Conservation (phyloP, 352 stramenopile genomes). For the Phytopythium ostracodes region DNA sequence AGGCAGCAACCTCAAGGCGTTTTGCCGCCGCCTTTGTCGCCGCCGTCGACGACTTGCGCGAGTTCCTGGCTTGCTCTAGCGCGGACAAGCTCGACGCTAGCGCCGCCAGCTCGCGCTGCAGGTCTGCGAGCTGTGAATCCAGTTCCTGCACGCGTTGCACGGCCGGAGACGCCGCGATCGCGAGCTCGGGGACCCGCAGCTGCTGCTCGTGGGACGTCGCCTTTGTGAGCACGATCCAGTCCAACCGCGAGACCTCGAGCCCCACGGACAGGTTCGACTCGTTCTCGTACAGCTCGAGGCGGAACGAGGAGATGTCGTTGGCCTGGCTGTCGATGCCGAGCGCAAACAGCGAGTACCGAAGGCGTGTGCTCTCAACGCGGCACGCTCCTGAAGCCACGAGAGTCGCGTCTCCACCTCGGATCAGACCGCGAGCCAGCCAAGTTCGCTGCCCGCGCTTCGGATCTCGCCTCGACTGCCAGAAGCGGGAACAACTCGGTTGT, state of each 20-base stretch:
- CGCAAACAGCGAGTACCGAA: conserved; percentile 32
- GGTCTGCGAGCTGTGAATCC: conserved; percentile 4
- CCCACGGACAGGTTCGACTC: conserved; percentile 2
- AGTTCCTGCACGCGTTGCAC: conserved; percentile 12
- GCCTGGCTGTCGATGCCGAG: conserved; percentile 9
- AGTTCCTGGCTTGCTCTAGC: neutral
- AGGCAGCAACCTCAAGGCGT: neutral
- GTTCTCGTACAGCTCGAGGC: conserved; percentile 39
- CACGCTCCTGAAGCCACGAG: conserved; percentile 25
- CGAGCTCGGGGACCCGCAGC: conserved; percentile 25
- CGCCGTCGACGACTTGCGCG: neutral
- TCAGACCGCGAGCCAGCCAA: conserved; percentile 25
- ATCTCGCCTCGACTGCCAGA: neutral
- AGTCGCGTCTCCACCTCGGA: conserved; percentile 6
- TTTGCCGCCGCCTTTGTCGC: neutral
- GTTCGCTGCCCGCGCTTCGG: conserved; percentile 13
- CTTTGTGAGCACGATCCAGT: conserved; percentile 45
- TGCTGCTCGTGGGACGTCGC: conserved; percentile 33
- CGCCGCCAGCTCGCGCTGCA: conserved; percentile 2
- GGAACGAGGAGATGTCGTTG: conserved; percentile 15
- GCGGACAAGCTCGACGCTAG: neutral
- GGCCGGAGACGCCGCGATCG: conserved; percentile 13
- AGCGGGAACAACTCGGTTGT: neutral
- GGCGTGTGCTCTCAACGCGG: conserved; percentile 12
- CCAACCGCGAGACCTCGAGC: conserved; percentile 28